Percentiles rank a stretch among this genome's conserved stretches.
These are phyloP conservation scores for Cryphonectria radicalis DNA, from an alignment of 2,329 filamentous ascomycete genomes.

Conservation along the genomic window DNA sequence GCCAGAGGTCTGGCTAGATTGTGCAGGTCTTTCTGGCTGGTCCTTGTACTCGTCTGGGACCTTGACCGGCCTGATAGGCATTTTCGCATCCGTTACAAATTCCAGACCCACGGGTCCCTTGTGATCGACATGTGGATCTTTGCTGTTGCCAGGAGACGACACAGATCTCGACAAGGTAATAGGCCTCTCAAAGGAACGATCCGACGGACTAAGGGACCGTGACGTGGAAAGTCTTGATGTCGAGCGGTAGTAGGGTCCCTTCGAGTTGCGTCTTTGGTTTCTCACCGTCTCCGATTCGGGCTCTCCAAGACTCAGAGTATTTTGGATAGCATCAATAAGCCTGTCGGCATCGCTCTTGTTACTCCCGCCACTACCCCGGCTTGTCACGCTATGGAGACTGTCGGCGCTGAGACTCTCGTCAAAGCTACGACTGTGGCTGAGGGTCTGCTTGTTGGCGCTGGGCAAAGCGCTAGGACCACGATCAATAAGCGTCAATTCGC, in stretches of 20 bases:
- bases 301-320: conserved; percentile 53
- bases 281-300: conserved; percentile 37
- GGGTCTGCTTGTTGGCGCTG: conserved; percentile 26
- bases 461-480: conserved; percentile 40
- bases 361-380: conserved; percentile 56
- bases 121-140: not conserved
- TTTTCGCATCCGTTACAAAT: conserved; percentile 49
- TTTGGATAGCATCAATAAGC: conserved; percentile 73
- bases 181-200: conserved; percentile 14
- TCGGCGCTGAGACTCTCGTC: conserved; percentile 45
- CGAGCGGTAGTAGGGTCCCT: conserved; percentile 18
- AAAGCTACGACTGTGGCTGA: conserved; percentile 39
- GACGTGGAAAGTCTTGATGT: not conserved
- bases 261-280: conserved; percentile 26
- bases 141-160: conserved; percentile 26
- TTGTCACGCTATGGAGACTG: conserved; percentile 50
- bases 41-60: conserved; percentile 52
- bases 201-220: conserved; percentile 25
- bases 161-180: conserved; percentile 20
- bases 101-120: conserved; percentile 39
- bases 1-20: conserved; percentile 40
- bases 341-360: conserved; percentile 68
- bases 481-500: conserved; percentile 68
- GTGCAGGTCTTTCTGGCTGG: conserved; percentile 36
- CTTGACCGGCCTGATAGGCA: conserved; percentile 52